Base-by-base conservation (phyloP, 2,329 filamentous ascomycete species). In the Diplodia sapinea region DNA sequence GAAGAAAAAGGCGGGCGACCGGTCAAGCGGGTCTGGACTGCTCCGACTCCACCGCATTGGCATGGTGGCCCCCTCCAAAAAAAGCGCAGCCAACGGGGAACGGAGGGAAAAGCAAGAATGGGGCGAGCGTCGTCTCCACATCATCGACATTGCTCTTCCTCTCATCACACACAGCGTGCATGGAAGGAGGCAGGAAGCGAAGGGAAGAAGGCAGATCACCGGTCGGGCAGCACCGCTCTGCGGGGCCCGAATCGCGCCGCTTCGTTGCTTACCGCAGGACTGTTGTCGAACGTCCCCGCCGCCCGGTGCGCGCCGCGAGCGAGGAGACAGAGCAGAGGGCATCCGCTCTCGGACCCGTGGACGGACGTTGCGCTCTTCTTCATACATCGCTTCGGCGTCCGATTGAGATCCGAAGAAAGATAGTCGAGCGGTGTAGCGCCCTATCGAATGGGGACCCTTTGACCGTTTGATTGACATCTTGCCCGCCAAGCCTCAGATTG, bases 341-440 rank as follows among this genome's bases (percentile, higher is more conserved):
- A 47, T 7, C 33, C 17, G 43, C 43, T 47, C 43, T 47, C 43
- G 43, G 43, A n/a, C 43, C 43, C 43, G 17, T 8, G n/a, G 43
- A 47, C 43, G 43, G 43, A 47, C 43, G 43, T 9, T 47, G 43
- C 43, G 43, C 15, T n/a, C 43, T 20, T 47, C 17, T 47, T 47
- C 20, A 12, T 20, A 8, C 17, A 47, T 47, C 43, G 43, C 43
- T 20, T 47, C 11, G 23, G 23, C n/a, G 17, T 20, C n/a, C 43
- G 43, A 47, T 47, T 36, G 43, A 47, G 43, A 47, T 47, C 43
- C 20, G 43, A 47, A n/a, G 43, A 47, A 47, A 47, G 43, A 47
- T 47, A 47, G 43, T 47, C 43, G 43, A 47, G 43, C 43, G 43
- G 43, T 47, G 43, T 47, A 15, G 43, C 43, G 17, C 17, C 13